Base-by-base conservation (phyloP, 1,139 yeast species). In the Candida tropicalis region DNA sequence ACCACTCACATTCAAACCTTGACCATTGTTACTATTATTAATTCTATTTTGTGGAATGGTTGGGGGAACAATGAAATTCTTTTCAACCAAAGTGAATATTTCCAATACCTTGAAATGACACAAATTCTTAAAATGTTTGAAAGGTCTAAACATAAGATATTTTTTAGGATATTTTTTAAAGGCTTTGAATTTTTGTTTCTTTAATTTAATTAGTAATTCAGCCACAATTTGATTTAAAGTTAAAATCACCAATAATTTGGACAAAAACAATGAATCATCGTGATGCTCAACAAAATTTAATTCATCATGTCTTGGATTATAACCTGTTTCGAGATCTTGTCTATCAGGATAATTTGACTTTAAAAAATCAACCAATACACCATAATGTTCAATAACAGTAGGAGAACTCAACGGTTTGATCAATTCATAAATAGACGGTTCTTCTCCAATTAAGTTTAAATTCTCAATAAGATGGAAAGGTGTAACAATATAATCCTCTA, bases 131-230 rank as follows among this genome's bases (percentile, higher is more conserved):
- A 60, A 61, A 42, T 57, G 57, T 40, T 61, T 62, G 48, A 59
- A 62, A 13, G 47, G 48, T 34, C 59, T 51, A 40, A 51, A 52
- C 43, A 55, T 42, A 9, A 60, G 40, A 23, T 46, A 36, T 36
- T 53, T 55, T 35, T 56, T 57, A 5, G 59, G 49, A 24, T 55
- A 55, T 17, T 45, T 48, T 27, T 54, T 48, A 36, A 58, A 57
- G 25, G 57, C 57, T 32, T 56, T 56, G 40, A 55, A 58, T 43
- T 64, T 61, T 42, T 60, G 49, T 26, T 49, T 50, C 43, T 61
- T 63, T 24, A 68, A 55, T 46, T 66, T 67, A 43, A 65, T 60
- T 40, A 66, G 54, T 42, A 65, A 59, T 46, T 69, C 75, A 10
- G 65, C 58, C 5, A 66, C 56, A 26, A 68, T 49, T 43, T 68